Evolutionary conservation across 2,329 filamentous ascomycete species (phyloP).

Genomic region (Botrytis aclada): DNA sequence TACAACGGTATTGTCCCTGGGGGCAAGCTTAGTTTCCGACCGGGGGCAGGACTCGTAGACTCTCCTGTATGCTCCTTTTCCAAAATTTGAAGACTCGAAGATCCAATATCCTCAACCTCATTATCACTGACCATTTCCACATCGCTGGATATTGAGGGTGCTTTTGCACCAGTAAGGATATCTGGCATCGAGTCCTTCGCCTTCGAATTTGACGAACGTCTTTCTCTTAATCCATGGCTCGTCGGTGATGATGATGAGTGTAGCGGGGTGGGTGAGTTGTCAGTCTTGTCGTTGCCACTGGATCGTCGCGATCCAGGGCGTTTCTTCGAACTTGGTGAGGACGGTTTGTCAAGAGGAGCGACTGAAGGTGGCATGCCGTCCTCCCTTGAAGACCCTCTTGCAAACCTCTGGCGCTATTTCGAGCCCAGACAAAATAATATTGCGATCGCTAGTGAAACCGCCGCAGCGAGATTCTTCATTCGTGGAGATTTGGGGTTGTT

Average conservation of each 20-base stretch:
- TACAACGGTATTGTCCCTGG: slow-evolving; percentile 17
- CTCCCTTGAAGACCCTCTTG: slow-evolving; percentile 18
- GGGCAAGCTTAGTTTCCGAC: background rate
- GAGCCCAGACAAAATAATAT: slow-evolving; percentile 17
- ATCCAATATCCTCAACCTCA: slow-evolving; percentile 18
- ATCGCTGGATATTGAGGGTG: slow-evolving; percentile 25
- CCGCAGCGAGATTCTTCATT: slow-evolving; percentile 17
- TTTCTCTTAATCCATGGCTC: slow-evolving; percentile 35
- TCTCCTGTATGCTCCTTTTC: slow-evolving; percentile 6
- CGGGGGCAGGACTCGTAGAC: slow-evolving; percentile 9
- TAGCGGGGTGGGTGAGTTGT: slow-evolving; percentile 9
- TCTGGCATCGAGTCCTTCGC: slow-evolving; percentile 33
- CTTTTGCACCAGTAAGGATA: slow-evolving; percentile 24
- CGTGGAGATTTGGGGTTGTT: slow-evolving; percentile 2
- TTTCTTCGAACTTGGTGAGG: slow-evolving; percentile 30
- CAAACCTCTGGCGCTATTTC: slow-evolving; percentile 20
- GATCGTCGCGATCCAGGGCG: slow-evolving; percentile 25
- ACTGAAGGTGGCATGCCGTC: slow-evolving; percentile 36
- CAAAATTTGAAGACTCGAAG: background rate
- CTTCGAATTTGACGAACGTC: slow-evolving; percentile 21
- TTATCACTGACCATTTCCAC: slow-evolving; percentile 19
- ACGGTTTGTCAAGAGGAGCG: slow-evolving; percentile 35
- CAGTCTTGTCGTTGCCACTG: slow-evolving; percentile 31
- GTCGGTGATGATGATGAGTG: slow-evolving; percentile 22
- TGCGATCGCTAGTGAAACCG: slow-evolving; percentile 19